These are phyloP conservation scores for Lactarius trivialis DNA, from an alignment of 768 basidiomycete species.

Conservation along the genomic window DNA sequence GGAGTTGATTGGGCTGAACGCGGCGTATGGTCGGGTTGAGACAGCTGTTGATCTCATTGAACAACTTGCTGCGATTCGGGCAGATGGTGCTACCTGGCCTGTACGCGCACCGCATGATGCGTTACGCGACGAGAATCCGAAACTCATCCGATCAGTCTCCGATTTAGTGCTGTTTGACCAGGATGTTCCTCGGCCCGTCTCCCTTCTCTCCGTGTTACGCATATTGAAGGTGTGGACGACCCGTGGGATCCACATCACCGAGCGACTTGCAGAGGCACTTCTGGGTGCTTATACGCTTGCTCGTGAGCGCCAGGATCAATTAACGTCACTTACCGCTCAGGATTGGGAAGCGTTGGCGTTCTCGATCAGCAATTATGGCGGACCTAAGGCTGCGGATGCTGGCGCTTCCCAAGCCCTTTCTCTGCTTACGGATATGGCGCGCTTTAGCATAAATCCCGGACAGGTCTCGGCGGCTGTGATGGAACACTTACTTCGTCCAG, in stretches of 20 bases:
- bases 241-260: slow-evolving; percentile 32
- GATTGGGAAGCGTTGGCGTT: slow-evolving; percentile 46
- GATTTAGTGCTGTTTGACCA: slow-evolving; percentile 15
- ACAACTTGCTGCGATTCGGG: slow-evolving; percentile 7
- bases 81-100: slow-evolving; percentile 11
- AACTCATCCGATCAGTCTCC: slow-evolving; percentile 16
- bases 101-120: not conserved
- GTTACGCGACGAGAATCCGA: not conserved
- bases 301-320: slow-evolving; percentile 25
- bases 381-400: slow-evolving; percentile 12
- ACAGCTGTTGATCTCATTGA: slow-evolving; percentile 28
- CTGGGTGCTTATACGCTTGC: slow-evolving; percentile 43
- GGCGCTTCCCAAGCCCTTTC: slow-evolving; percentile 21
- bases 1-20: slow-evolving; percentile 24
- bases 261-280: slow-evolving; percentile 34
- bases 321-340: slow-evolving; percentile 30
- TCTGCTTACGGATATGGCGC: slow-evolving; percentile 19
- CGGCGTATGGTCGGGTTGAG: slow-evolving; percentile 24
- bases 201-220: slow-evolving; percentile 26
- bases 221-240: slow-evolving; percentile 32
- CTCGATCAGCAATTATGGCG: slow-evolving; percentile 27
- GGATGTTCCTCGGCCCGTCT: slow-evolving; percentile 6
- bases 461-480: slow-evolving; percentile 9
- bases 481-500: slow-evolving; percentile 8
- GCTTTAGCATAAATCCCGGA: slow-evolving; percentile 5